These are phyloP conservation scores for Trametes cubensis DNA, from an alignment of 768 basidiomycete species.

Conservation along the genomic window DNA sequence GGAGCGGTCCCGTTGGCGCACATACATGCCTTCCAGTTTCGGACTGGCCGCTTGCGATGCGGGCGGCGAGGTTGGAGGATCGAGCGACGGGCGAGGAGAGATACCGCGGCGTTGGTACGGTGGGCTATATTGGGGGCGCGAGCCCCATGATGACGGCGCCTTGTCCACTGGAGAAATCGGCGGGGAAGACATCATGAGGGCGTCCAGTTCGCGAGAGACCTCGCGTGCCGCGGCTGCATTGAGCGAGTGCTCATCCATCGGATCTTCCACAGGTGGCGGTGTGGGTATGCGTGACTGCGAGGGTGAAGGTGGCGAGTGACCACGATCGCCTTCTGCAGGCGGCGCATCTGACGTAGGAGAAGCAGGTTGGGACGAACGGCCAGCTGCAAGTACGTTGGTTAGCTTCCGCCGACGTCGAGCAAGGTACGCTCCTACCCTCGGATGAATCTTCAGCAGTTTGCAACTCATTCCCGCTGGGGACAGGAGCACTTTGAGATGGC, in stretches of 20 bases:
- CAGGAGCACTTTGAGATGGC: conserved; percentile 22
- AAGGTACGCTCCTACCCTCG: conserved; percentile 1
- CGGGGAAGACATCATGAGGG: conserved; percentile 47
- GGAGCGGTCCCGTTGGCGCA: conserved; percentile 26
- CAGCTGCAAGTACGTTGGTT: background rate
- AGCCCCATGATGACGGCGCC: conserved; percentile 36
- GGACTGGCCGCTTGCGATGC: conserved; percentile 13
- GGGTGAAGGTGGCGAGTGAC: conserved; percentile 1
- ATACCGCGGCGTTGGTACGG: conserved; percentile 36
- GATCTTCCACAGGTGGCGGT: background rate
- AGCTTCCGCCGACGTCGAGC: too few relatives aligned
- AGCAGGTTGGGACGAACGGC: conserved; percentile 4
- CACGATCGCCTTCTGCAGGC: background rate
- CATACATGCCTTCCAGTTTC: conserved; percentile 17
- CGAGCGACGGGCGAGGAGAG: conserved; percentile 42
- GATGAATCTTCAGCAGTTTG: background rate
- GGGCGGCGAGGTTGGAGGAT: background rate
- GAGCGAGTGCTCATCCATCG: conserved; percentile 35
- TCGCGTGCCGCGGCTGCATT: conserved; percentile 72
- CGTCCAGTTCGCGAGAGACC: conserved; percentile 65
- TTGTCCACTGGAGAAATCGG: conserved; percentile 32
- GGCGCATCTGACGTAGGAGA: conserved; percentile 1
- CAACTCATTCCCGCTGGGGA: background rate
- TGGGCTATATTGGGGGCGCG: conserved; percentile 6
- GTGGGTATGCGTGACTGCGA: conserved; percentile 18